Base-by-base conservation (phyloP, 371 early-diverging fungal species). In the Coemansia sp. region DNA sequence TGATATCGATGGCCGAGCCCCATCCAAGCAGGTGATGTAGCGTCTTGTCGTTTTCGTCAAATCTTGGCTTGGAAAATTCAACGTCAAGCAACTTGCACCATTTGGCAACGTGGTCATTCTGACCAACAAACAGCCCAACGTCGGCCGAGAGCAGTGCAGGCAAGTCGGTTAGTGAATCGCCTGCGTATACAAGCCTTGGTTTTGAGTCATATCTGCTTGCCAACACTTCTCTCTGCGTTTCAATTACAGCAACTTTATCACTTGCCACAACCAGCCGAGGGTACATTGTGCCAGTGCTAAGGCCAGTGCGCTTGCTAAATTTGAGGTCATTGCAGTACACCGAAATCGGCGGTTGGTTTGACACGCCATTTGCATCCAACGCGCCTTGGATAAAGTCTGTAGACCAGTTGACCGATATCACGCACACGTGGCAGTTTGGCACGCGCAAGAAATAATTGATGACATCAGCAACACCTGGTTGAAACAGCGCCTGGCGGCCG, bases 101-200 rank as follows among this genome's bases (percentile, higher is more conserved):
- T 11, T 28, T 42, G 16, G 16, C 11, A 14, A 69, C 69, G 14
- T 18, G 11, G 28, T 12, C 23, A 65, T 33, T 61, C 5, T 69
- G 40, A n/a, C 80, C 80, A 16, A 75, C 48, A 9, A 75, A 28
- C 8, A 79, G 40, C 0, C 80, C 80, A 3, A 67, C 37, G 20
- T 71, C 68, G 12, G 80, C 80, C 20, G 20, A 59, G n/a, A 75
- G 56, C 26, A 79, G 66, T 0, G 67, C 64, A 11, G 69, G 71
- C n/a, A 79, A 57, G 59, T 79, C 80, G 12, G 71, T 79, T n/a
- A 71, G 64, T 42, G 75, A 75, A 37, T 79, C 75, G 1, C 80
- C 80, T 1, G 40, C 72, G 48, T 79, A 79, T 1, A 64, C 68
- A n/a, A 75, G 20, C 5, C 23, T 2, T 8, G 54, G 58, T 8